phyloP scores from a whole-genome alignment of 768 basidiomycete species.

The Cubamyces lactineus region DNA sequence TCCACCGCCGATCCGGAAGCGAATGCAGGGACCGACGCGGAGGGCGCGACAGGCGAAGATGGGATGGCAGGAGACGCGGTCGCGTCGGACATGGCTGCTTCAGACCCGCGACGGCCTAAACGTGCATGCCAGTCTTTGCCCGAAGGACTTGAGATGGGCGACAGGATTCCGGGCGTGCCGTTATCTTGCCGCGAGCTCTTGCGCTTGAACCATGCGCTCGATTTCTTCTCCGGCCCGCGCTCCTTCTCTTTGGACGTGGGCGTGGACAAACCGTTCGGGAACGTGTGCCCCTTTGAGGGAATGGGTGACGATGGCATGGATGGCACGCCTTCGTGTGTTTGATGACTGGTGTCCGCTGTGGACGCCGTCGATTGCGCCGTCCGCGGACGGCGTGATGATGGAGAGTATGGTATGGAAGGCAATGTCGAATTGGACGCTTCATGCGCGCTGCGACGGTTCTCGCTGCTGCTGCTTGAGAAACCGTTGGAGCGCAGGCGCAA shows the following conservation, averaged over 20 bases:
- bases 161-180: slow-evolving; percentile 15
- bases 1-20: slow-evolving; percentile 20
- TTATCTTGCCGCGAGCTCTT: slow-evolving; percentile 44
- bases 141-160: not conserved
- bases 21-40: slow-evolving; percentile 16
- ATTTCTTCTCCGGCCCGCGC: slow-evolving; percentile 41
- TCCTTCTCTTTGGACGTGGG: slow-evolving; percentile 30
- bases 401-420: slow-evolving; percentile 26
- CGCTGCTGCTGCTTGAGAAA: slow-evolving; percentile 16
- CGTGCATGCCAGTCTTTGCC: slow-evolving; percentile 1
- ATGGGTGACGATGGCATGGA: slow-evolving; percentile 25
- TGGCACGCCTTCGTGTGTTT: slow-evolving; percentile 28
- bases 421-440: slow-evolving; percentile 33
- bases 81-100: slow-evolving; percentile 17
- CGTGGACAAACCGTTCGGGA: slow-evolving; percentile 33
- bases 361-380: slow-evolving; percentile 28
- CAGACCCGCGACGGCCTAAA: slow-evolving; percentile 9
- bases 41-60: slow-evolving; percentile 6
- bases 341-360: slow-evolving; percentile 35
- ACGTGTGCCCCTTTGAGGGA: slow-evolving; percentile 22
- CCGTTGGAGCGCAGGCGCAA: slow-evolving; percentile 31
- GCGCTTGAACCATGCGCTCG: slow-evolving; percentile 56
- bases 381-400: slow-evolving; percentile 27
- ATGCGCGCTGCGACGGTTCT: slow-evolving; percentile 25
- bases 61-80: not conserved